A percentile compares a stretch with the other conserved stretches of the same genome.
These are phyloP conservation scores for Magnaporthiopsis poae DNA, from an alignment of 2,329 filamentous ascomycete genomes.

Conservation along the genomic window DNA sequence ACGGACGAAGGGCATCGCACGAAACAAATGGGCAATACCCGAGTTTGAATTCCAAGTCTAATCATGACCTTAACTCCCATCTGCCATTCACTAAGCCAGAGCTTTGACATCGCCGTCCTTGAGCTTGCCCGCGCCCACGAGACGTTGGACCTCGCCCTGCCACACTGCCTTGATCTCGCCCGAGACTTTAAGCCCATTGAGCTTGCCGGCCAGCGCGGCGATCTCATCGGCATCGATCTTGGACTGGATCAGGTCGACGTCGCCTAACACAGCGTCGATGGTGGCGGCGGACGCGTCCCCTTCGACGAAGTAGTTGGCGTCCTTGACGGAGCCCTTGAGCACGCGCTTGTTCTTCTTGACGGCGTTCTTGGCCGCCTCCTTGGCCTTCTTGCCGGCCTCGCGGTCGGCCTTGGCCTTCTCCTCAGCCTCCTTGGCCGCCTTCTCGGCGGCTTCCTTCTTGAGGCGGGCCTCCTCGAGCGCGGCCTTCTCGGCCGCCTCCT, in stretches of 20 bases:
- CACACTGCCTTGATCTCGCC: conserved; percentile 81
- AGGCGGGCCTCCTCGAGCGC: conserved; percentile 74
- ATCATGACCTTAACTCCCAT: not conserved
- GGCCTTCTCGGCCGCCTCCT: conserved; percentile 83
- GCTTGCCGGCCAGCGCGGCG: conserved; percentile 68
- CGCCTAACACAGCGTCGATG: conserved; percentile 73
- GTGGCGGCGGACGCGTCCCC: conserved; percentile 63
- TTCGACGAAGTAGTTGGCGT: conserved; percentile 90
- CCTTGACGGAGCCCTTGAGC: conserved; percentile 85
- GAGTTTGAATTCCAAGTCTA: not conserved
- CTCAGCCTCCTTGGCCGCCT: conserved; percentile 72
- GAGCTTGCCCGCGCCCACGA: conserved; percentile 73
- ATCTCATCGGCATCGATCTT: conserved; percentile 90
- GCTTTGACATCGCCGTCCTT: conserved; percentile 74
- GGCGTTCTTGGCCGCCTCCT: conserved; percentile 96
- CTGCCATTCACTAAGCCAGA: conserved; percentile 28
- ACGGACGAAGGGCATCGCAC: not conserved
- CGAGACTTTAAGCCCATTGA: conserved; percentile 68
- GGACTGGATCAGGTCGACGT: conserved; percentile 76
- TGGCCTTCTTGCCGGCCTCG: conserved; percentile 84
- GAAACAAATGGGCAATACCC: too few species aligned
- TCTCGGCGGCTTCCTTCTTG: conserved; percentile 74
- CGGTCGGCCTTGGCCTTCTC: conserved; percentile 75
- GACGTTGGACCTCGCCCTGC: conserved; percentile 63
- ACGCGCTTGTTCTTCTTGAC: conserved; percentile 99